A percentile compares a stretch with the other conserved stretches of the same genome.
phyloP scores from a whole-genome alignment of 768 basidiomycete genomes.

The Lanmaoa rubissima region DNA sequence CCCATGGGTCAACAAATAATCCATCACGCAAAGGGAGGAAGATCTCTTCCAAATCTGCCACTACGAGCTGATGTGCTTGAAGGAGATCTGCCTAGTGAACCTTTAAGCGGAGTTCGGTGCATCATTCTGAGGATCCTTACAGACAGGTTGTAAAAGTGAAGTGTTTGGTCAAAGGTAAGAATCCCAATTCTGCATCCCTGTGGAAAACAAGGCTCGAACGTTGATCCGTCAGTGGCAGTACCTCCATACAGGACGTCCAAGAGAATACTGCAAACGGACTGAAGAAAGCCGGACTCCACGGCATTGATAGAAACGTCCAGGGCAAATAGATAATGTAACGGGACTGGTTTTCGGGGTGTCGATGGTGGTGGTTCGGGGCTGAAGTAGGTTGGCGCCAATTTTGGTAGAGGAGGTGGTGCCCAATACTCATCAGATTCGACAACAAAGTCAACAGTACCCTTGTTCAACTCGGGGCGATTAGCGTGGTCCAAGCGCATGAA shows the following conservation, averaged over 20 bases:
- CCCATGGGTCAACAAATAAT: slow-evolving; percentile 72
- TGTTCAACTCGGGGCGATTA: slow-evolving; percentile 80
- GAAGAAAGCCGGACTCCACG: slow-evolving; percentile 65
- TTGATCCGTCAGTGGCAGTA: slow-evolving; percentile 38
- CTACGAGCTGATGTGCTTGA: slow-evolving; percentile 67
- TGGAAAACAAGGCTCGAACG: slow-evolving; percentile 52
- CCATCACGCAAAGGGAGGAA: slow-evolving; percentile 75
- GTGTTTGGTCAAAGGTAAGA: slow-evolving; percentile 71
- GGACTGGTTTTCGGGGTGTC: slow-evolving; percentile 52
- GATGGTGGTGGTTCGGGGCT: slow-evolving; percentile 47
- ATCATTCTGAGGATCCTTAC: slow-evolving; percentile 44
- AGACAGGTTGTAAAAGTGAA: slow-evolving; percentile 89
- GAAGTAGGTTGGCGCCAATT: slow-evolving; percentile 52
- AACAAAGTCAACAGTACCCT: slow-evolving; percentile 89
- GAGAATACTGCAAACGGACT: slow-evolving; percentile 62
- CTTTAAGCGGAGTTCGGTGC: slow-evolving; percentile 18
- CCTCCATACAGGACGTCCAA: slow-evolving; percentile 63
- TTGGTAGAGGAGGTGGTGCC: slow-evolving; percentile 65
- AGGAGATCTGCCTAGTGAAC: slow-evolving; percentile 41
- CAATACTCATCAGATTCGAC: slow-evolving; percentile 79
- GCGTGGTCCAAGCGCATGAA: slow-evolving; percentile 76
- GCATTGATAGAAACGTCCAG: slow-evolving; percentile 80
- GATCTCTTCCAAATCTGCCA: slow-evolving; percentile 90
- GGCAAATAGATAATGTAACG: slow-evolving; percentile 80
- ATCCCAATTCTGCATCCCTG: slow-evolving; percentile 63